These are phyloP conservation scores for Cercophora sp. DNA, from an alignment of 495 filamentous ascomycete species.

Conservation along the genomic window DNA sequence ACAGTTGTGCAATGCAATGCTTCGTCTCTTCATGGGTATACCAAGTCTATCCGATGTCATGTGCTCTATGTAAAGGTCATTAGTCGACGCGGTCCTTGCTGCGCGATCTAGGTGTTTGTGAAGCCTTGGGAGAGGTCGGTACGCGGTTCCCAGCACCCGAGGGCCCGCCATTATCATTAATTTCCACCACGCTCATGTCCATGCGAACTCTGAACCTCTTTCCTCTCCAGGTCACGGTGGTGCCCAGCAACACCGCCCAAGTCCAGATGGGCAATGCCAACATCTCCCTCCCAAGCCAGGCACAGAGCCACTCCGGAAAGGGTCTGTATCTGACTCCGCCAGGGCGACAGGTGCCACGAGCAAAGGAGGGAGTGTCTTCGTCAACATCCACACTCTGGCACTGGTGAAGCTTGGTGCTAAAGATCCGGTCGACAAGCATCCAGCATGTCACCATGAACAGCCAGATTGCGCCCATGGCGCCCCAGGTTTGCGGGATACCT, in stretches of 20 bases:
- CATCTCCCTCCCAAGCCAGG: conserved; percentile 82
- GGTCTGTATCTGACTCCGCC: conserved; percentile 44
- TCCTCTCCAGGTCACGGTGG: conserved; percentile 82
- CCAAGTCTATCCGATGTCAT: too few species aligned
- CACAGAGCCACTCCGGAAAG: conserved; percentile 68
- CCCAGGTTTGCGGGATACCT: conserved; percentile 64
- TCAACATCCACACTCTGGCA: conserved; percentile 67
- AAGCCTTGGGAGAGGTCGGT: too few species aligned
- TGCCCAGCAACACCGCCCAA: conserved; percentile 78
- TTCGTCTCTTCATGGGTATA: too few species aligned
- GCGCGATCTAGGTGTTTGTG: conserved; percentile 14
- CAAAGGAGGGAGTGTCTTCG: conserved; percentile 68
- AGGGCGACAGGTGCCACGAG: conserved; percentile 40
- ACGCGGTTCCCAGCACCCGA: not conserved
- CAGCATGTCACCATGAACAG: conserved; percentile 61
- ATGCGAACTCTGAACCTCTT: conserved; percentile 74
- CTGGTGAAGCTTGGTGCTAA: conserved; percentile 71
- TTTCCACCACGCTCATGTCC: conserved; percentile 71
- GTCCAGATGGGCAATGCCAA: conserved; percentile 85
- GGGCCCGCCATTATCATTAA: conserved; percentile 12
- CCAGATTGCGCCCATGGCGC: conserved; percentile 62
- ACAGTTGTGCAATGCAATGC: too few species aligned
- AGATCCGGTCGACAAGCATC: conserved; percentile 67
- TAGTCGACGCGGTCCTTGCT: conserved; percentile 32
- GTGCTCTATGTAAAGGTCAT: not conserved